Conservation (phyloP, 169 alveolate species). For the Cryptosporidium viatorum region DNA sequence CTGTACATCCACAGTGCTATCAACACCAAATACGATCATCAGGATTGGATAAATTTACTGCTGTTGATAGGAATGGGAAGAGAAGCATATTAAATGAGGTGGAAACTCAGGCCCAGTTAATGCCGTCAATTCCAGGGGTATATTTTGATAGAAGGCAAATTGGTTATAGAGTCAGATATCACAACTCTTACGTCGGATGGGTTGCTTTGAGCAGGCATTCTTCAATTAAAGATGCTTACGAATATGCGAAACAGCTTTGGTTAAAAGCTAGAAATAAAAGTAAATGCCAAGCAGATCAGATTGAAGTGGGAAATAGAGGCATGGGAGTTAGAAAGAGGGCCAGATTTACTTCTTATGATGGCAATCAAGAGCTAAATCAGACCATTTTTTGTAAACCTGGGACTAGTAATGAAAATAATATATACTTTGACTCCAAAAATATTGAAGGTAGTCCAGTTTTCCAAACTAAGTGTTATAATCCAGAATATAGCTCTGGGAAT, state of each 20-base stretch:
- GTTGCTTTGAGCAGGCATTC: slow-evolving; percentile 73
- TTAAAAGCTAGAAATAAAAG: slow-evolving; percentile 59
- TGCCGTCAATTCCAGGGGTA: slow-evolving; percentile 72
- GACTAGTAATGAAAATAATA: background rate
- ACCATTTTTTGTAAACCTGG: background rate
- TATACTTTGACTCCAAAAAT: background rate
- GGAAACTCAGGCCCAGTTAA: slow-evolving; percentile 51
- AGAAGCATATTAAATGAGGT: slow-evolving; percentile 65
- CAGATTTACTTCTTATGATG: background rate
- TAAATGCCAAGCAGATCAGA: slow-evolving; percentile 5
- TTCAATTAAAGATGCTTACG: slow-evolving; percentile 72
- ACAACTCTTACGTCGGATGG: slow-evolving; percentile 71
- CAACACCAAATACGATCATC: slow-evolving; percentile 48
- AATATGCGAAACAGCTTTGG: slow-evolving; percentile 71
- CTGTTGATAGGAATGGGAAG: slow-evolving; percentile 66
- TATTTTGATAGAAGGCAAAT: slow-evolving; percentile 69
- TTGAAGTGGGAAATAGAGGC: background rate
- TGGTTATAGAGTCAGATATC: slow-evolving; percentile 73
- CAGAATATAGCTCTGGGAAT: background rate
- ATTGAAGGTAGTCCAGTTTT: background rate
- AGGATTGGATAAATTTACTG: slow-evolving; percentile 63
- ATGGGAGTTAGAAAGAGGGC: background rate
- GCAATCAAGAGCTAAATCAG: background rate
- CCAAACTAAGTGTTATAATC: background rate
- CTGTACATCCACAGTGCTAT: slow-evolving; percentile 20